Evolutionary conservation across 352 stramenopile genomes (phyloP).

Genomic region (Pythium inflatum): DNA sequence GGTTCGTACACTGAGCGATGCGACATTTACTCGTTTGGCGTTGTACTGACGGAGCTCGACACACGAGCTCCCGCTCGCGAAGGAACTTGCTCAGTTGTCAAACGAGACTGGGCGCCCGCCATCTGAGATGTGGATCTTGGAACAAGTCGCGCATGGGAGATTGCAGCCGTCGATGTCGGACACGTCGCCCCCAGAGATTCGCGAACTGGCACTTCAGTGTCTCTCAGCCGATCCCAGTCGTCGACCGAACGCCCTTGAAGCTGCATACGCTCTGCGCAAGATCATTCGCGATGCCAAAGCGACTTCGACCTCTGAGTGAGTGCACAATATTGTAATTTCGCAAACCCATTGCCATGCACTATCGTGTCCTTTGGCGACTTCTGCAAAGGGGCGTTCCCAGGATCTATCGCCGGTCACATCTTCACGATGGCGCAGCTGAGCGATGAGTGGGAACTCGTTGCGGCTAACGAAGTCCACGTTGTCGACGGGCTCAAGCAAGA

Average conservation of each 20-base stretch:
- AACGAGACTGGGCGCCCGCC: not conserved
- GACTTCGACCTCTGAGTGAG: no score
- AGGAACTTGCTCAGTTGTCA: not conserved
- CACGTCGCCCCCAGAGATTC: not conserved
- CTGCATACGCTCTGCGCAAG: not conserved
- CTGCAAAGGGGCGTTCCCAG: no score
- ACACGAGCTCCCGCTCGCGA: not conserved
- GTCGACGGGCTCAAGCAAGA: conserved; percentile 57
- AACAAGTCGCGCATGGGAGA: not conserved
- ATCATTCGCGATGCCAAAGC: not conserved
- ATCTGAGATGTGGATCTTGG: not conserved
- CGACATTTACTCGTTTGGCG: conserved; percentile 5
- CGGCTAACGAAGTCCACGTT: conserved; percentile 31
- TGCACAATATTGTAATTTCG: no score
- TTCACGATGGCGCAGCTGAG: conserved; percentile 15
- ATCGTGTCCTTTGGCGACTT: no score
- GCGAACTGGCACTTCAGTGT: not conserved
- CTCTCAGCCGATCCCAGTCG: not conserved
- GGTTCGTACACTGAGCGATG: conserved; percentile 5
- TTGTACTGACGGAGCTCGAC: conserved; percentile 1
- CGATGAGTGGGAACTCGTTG: conserved; percentile 37
- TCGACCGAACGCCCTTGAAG: not conserved
- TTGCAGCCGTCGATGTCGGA: not conserved
- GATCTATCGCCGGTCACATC: no score
- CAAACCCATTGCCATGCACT: no score